These are phyloP conservation scores for Eucalyptus melliodora DNA, from an alignment of 345 rosid species.

Conservation along the genomic window DNA sequence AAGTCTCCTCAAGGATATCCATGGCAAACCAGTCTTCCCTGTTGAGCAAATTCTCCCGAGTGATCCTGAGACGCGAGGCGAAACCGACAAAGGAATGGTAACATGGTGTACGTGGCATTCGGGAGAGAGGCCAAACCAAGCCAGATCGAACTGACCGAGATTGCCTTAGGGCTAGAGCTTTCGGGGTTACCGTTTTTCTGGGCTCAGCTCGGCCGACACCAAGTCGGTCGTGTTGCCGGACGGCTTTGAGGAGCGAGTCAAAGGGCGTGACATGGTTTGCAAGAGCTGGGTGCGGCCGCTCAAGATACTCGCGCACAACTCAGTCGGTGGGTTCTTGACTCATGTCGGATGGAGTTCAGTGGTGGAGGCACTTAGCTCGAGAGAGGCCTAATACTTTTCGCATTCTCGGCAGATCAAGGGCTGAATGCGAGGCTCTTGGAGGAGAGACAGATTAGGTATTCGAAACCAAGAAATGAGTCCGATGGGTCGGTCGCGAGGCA, in stretches of 20 bases:
- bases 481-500: too few relatives aligned
- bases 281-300: background rate
- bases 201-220: background rate
- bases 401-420: constrained; percentile 10
- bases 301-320: constrained; percentile 12
- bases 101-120: constrained; percentile 15
- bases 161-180: constrained; percentile 19
- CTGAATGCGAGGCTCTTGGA: constrained; percentile 8
- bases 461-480: background rate
- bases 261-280: too few relatives aligned
- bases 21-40: too few relatives aligned
- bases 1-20: too few relatives aligned
- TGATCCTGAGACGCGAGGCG: background rate
- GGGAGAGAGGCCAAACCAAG: constrained; percentile 24
- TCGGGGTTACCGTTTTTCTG: constrained; percentile 25
- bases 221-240: background rate
- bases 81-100: background rate
- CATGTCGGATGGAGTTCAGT: constrained; percentile 16
- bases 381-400: background rate
- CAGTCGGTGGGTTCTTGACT: constrained; percentile 21
- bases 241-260: too few relatives aligned
- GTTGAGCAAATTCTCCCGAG: background rate
- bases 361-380: constrained; percentile 10
- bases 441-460: constrained; percentile 3
- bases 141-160: constrained; percentile 7